A percentile compares a stretch with the other conserved stretches of the same genome.
phyloP scores from a whole-genome alignment of 1,284 basidiomycete species.

The Leccinum cinnamomeum region DNA sequence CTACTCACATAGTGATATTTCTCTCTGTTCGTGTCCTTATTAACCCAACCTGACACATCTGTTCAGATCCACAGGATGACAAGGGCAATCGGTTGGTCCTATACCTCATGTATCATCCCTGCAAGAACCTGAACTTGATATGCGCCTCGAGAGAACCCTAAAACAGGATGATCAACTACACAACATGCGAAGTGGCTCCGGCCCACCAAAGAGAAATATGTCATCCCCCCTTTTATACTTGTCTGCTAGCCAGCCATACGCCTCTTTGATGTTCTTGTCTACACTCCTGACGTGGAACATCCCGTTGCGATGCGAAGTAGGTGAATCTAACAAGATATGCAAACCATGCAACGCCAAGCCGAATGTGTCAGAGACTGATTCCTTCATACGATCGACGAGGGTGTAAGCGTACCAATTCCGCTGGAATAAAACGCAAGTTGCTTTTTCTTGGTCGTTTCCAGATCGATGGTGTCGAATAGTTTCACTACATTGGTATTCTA shows the following conservation, averaged over 20 bases:
- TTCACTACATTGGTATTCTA: background rate
- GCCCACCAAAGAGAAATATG: background rate
- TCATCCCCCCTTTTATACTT: background rate
- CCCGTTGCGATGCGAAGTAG: background rate
- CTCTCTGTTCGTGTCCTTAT: slow-evolving; percentile 10
- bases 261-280: background rate
- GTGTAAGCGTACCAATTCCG: background rate
- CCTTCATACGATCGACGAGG: background rate
- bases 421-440: background rate
- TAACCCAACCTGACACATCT: slow-evolving; percentile 13
- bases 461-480: background rate
- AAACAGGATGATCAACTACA: background rate
- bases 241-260: background rate
- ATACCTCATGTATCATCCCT: background rate
- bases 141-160: background rate
- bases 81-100: background rate
- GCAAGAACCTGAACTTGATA: background rate
- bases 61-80: background rate
- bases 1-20: slow-evolving; percentile 15
- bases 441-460: background rate
- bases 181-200: background rate
- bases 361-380: background rate
- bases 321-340: background rate
- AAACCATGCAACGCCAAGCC: background rate
- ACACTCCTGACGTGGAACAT: background rate